Evolutionary conservation across 352 stramenopile species (phyloP).

Genomic region (Pythium angustatum): DNA sequence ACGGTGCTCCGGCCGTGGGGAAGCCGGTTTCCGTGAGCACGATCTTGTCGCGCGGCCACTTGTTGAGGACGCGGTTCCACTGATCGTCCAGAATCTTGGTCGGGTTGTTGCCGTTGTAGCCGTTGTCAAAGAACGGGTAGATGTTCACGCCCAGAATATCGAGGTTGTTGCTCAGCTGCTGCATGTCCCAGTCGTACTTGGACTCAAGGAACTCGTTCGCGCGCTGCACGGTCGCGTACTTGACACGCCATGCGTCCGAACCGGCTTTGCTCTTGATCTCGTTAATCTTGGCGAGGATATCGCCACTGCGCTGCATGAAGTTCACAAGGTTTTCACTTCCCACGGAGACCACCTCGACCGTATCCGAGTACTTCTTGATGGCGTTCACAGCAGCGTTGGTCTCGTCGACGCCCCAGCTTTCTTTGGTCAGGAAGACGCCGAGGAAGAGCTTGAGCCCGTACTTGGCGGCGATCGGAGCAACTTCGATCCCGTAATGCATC

Average conservation of each 20-base stretch:
- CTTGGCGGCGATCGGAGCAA: slow-evolving; percentile 44
- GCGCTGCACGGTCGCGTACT: slow-evolving; percentile 55
- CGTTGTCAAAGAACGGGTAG: slow-evolving; percentile 43
- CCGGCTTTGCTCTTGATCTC: slow-evolving; percentile 30
- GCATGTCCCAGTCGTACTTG: slow-evolving; percentile 20
- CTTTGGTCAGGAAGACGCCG: slow-evolving; percentile 49
- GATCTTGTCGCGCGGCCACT: slow-evolving; percentile 34
- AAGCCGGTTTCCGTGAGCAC: slow-evolving; percentile 40
- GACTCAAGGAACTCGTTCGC: slow-evolving; percentile 32
- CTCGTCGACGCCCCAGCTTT: slow-evolving; percentile 44
- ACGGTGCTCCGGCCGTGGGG: slow-evolving; percentile 27
- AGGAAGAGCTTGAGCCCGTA: slow-evolving; percentile 57
- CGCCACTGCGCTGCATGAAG: slow-evolving; percentile 10
- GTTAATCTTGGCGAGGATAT: slow-evolving; percentile 36
- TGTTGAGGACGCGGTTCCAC: slow-evolving; percentile 31
- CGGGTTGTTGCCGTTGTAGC: slow-evolving; percentile 28
- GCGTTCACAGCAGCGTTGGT: slow-evolving; percentile 41
- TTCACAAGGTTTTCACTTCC: slow-evolving; percentile 43
- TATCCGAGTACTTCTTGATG: slow-evolving; percentile 44
- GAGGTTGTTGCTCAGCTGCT: slow-evolving; percentile 15
- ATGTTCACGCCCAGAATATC: slow-evolving; percentile 41
- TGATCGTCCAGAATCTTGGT: slow-evolving; percentile 25
- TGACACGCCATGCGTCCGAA: slow-evolving; percentile 36
- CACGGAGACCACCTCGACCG: slow-evolving; percentile 48
- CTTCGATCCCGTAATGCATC: slow-evolving; percentile 47